Conservation (phyloP, 2,329 filamentous ascomycete species). For the Ophiocordyceps polyrhachis-furcata region DNA sequence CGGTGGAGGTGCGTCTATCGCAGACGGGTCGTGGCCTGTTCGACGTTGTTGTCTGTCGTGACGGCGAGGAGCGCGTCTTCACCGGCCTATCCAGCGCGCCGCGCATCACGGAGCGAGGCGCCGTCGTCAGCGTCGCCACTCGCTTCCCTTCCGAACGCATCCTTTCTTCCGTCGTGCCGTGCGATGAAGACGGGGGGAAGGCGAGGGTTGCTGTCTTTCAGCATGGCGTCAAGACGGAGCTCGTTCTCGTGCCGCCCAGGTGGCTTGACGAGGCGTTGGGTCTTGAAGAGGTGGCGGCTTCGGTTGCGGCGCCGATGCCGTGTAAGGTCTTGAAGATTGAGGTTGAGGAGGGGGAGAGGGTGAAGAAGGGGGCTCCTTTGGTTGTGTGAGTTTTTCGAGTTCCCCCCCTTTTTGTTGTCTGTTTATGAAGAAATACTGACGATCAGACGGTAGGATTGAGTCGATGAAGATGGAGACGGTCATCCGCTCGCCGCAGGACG, state of each 20-base stretch:
- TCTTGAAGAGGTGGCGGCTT: slow-evolving; percentile 60
- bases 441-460: slow-evolving; percentile 38
- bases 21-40: slow-evolving; percentile 29
- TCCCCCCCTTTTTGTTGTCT: neutral
- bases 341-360: slow-evolving; percentile 61
- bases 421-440: neutral
- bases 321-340: slow-evolving; percentile 90
- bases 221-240: slow-evolving; percentile 38
- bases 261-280: slow-evolving; percentile 86
- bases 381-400: slow-evolving; percentile 44
- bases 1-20: slow-evolving; percentile 32
- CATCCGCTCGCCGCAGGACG: slow-evolving; percentile 57
- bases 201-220: slow-evolving; percentile 62
- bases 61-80: slow-evolving; percentile 17
- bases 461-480: slow-evolving; percentile 87
- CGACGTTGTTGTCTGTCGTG: slow-evolving; percentile 25
- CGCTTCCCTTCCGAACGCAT: slow-evolving; percentile 73
- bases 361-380: slow-evolving; percentile 70
- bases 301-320: slow-evolving; percentile 85
- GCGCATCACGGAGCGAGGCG: slow-evolving; percentile 4
- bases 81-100: slow-evolving; percentile 22
- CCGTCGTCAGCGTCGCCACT: slow-evolving; percentile 15
- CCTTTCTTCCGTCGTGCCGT: slow-evolving; percentile 55
- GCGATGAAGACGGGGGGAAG: slow-evolving; percentile 31
- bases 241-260: slow-evolving; percentile 39